Percentiles rank a stretch among this genome's conserved stretches.
Conservation (phyloP, 2,329 filamentous ascomycete species). For the Diaporthe caulivora region DNA sequence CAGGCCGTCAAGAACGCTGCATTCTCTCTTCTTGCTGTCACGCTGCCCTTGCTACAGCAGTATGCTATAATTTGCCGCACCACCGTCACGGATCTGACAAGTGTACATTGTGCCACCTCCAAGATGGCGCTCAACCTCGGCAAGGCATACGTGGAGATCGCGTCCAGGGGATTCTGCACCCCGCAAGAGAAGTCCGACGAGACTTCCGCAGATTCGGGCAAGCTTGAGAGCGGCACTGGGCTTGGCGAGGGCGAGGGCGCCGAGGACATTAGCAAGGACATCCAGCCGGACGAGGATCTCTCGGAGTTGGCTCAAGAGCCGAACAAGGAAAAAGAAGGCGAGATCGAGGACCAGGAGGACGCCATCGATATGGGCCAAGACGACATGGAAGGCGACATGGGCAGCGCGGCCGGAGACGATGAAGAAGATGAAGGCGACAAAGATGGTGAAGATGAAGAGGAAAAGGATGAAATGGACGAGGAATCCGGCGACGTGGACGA, state of each 20-base stretch:
- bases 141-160: conserved; percentile 82
- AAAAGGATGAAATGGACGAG: conserved; percentile 85
- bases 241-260: conserved; percentile 95
- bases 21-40: conserved; percentile 69
- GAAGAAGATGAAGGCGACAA: conserved; percentile 72
- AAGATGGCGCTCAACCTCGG: conserved; percentile 82
- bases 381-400: conserved; percentile 89
- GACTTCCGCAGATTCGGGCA: conserved; percentile 77
- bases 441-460: conserved; percentile 73
- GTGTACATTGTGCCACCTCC: conserved; percentile 77
- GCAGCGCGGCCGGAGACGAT: conserved; percentile 72
- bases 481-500: conserved; percentile 93
- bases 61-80: conserved; percentile 74
- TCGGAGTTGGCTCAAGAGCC: conserved; percentile 90
- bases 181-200: conserved; percentile 84
- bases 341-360: conserved; percentile 84
- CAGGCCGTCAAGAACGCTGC: conserved; percentile 57
- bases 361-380: conserved; percentile 94
- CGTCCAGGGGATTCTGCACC: conserved; percentile 89
- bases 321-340: conserved; percentile 72
- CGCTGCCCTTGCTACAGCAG: conserved; percentile 80
- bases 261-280: conserved; percentile 98
- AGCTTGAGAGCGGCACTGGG: conserved; percentile 91
- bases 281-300: conserved; percentile 92
- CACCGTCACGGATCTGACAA: conserved; percentile 68